Evolutionary conservation across 179 eudicot genomes (phyloP).

Genomic region (Spergularia azorica): DNA sequence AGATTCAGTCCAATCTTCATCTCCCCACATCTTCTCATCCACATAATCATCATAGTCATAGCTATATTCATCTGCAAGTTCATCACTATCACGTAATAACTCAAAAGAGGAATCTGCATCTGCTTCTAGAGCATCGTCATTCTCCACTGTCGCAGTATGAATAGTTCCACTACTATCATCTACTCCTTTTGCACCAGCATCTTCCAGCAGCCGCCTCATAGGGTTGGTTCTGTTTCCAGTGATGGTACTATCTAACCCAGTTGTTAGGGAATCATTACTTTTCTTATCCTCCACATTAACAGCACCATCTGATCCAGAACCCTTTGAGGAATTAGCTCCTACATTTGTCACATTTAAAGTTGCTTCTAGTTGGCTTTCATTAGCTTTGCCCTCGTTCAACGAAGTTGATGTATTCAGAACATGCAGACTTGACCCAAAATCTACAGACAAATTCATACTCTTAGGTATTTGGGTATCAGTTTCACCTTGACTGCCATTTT

Average conservation of each 20-base stretch:
- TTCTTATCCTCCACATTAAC: slow-evolving; percentile 40
- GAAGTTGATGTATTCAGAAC: slow-evolving; percentile 23
- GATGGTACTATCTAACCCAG: slow-evolving; percentile 39
- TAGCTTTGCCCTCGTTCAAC: slow-evolving; percentile 24
- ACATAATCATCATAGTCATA: slow-evolving; percentile 98
- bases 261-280: slow-evolving; percentile 37
- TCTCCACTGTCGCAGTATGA: slow-evolving; percentile 78
- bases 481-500: slow-evolving; percentile 38
- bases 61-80: slow-evolving; percentile 92
- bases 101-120: slow-evolving; percentile 98
- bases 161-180: slow-evolving; percentile 38
- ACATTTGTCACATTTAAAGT: slow-evolving; percentile 40
- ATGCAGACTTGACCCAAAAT: slow-evolving; percentile 25
- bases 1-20: slow-evolving; percentile 90
- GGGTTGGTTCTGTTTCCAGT: slow-evolving; percentile 46
- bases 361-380: slow-evolving; percentile 33
- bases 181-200: slow-evolving; percentile 37
- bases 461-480: slow-evolving; percentile 20
- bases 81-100: slow-evolving; percentile 78
- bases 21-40: slow-evolving; percentile 93
- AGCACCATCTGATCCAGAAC: slow-evolving; percentile 40
- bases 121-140: slow-evolving; percentile 70
- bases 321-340: slow-evolving; percentile 37
- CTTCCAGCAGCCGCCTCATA: slow-evolving; percentile 75
- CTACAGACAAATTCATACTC: slow-evolving; percentile 19